phyloP scores from a whole-genome alignment of 2,329 filamentous ascomycete species.

The Penicillium expansum region DNA sequence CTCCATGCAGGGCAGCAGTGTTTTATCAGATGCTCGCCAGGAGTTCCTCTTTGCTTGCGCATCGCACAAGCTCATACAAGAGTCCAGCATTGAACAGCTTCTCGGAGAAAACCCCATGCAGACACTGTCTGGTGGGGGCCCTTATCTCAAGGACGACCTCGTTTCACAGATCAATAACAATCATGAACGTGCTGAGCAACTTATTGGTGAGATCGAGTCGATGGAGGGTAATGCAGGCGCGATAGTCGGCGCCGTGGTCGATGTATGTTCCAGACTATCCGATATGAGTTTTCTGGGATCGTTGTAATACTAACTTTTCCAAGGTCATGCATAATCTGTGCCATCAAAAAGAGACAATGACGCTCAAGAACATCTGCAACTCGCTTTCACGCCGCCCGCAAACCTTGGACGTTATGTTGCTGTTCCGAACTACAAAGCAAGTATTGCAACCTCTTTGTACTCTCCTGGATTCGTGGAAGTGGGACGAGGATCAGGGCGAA shows the following conservation, averaged over 20 bases:
- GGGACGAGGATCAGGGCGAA: conserved; percentile 63
- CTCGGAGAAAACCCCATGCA: conserved; percentile 82
- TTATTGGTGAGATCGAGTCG: conserved; percentile 79
- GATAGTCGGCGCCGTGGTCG: conserved; percentile 72
- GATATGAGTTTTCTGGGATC: background rate
- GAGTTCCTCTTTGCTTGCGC: conserved; percentile 90
- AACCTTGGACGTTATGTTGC: conserved; percentile 57
- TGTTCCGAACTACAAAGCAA: conserved; percentile 57
- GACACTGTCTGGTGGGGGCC: conserved; percentile 69
- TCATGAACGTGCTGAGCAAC: conserved; percentile 68
- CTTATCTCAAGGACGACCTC: conserved; percentile 74
- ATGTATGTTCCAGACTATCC: conserved; percentile 49
- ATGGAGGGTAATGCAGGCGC: conserved; percentile 91
- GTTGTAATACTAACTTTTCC: conserved; percentile 6
- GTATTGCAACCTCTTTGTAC: conserved; percentile 58
- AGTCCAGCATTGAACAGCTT: conserved; percentile 73
- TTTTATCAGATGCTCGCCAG: conserved; percentile 66
- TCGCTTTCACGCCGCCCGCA: conserved; percentile 55
- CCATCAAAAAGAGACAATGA: conserved; percentile 60
- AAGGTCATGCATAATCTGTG: conserved; percentile 57
- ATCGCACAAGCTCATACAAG: conserved; percentile 77
- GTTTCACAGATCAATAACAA: conserved; percentile 75
- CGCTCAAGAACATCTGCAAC: conserved; percentile 60
- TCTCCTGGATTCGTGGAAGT: conserved; percentile 61
- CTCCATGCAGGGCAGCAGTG: conserved; percentile 57